Percentiles rank a stretch among this genome's conserved stretches.
These are phyloP conservation scores for Tolypocladium tropicale DNA, from an alignment of 2,329 filamentous ascomycete species.

Conservation along the genomic window DNA sequence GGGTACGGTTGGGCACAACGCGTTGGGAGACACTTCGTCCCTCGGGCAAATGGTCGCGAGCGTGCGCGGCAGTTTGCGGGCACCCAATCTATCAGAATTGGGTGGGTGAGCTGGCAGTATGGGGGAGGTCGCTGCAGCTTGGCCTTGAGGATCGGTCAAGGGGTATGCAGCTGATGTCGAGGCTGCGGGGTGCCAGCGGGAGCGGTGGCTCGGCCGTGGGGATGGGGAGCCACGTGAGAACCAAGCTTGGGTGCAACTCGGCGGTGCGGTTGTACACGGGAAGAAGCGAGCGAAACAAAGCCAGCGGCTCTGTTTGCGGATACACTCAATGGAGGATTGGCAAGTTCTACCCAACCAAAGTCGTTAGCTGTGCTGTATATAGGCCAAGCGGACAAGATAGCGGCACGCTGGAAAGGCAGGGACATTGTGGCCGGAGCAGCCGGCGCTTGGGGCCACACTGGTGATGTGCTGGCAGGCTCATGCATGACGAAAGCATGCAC, in stretches of 20 bases:
- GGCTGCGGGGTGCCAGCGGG: constrained; percentile 16
- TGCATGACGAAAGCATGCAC: constrained; percentile 51
- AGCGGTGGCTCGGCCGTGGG: constrained; percentile 21
- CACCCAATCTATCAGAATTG: constrained; percentile 47
- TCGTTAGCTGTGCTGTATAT: constrained; percentile 23
- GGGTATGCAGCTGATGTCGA: constrained; percentile 49
- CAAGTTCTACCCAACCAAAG: constrained; percentile 24
- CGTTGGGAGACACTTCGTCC: constrained; percentile 24
- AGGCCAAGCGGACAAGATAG: constrained; percentile 13
- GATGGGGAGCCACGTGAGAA: constrained; percentile 34
- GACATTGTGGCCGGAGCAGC: constrained; percentile 10
- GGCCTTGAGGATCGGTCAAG: constrained; percentile 42
- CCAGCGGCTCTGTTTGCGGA: constrained; percentile 11
- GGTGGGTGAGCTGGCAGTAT: constrained; percentile 52
- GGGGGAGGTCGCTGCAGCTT: constrained; percentile 33
- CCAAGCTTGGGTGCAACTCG: neutral
- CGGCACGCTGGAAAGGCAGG: constrained; percentile 11
- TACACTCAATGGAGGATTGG: constrained; percentile 13
- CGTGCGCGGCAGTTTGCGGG: constrained; percentile 31
- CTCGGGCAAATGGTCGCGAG: constrained; percentile 31
- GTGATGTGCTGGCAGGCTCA: constrained; percentile 31
- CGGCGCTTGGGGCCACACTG: constrained; percentile 20
- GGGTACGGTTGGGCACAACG: constrained; percentile 36
- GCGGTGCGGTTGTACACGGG: constrained; percentile 5
- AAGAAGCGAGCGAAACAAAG: constrained; percentile 12